Evolutionary conservation across 331 rosid genomes (phyloP), one percentile per base, ranked within the genome.

Genomic region (Quercus tomentella): DNA sequence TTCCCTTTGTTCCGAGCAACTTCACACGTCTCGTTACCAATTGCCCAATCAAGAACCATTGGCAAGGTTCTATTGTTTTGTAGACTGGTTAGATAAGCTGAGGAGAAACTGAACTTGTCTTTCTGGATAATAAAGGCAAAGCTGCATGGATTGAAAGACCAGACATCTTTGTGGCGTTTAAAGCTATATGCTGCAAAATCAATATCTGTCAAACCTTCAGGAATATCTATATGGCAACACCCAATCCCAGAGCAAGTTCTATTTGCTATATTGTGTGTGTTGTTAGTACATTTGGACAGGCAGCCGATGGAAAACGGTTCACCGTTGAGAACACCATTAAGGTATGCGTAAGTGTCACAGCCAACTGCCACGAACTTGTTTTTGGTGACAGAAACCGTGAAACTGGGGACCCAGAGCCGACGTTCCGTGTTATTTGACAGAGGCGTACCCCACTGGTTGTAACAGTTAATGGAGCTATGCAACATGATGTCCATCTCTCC

Each of bases 141-240:
- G 73, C 86, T 80, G 69, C 86, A 82, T 3, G 73, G 76, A 52
- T 49, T 82, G 31, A 56, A 73, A 21, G 2, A 0, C 52, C 5
- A 1, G 1, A 78, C 66, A 7, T 3, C 0, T 0, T 0, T 31
- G 23, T 56, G 72, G 3, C 30, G 67, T 0, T 0, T 0, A 26
- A 0, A 66, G 37, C 86, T 82, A 0, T 0, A 0, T 5, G 65
- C 76, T 1, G 0, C 0, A 1, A 26, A 6, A 0, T 2, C 0
- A 12, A 73, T 2, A 3, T 0, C 0, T 2, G 2, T 22, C 35
- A 73, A 3, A 0, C 68, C 76, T 11, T 15, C 45, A 37, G 45
- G 45, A 37, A 37, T 37, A 37, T 37, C 11, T 7, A 37, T 2
- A 0, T 7, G 45, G 45, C 45, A 37, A 37, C 45, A 37, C 45